Conservation (phyloP, 495 filamentous ascomycete genomes). For the Alectoria sarmentosa region DNA sequence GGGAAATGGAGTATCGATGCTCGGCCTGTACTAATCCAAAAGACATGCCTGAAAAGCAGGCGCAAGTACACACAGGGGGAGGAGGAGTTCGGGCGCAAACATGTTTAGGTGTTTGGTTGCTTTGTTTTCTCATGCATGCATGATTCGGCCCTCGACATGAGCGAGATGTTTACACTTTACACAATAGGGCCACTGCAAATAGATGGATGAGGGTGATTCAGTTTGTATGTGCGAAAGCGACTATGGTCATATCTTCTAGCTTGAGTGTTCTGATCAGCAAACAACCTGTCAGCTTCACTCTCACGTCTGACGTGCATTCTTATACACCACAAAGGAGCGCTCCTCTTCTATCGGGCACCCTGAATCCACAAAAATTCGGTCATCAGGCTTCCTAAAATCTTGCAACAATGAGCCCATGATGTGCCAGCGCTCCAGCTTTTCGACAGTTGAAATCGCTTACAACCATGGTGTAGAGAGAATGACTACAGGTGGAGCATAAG, state of each 20-base stretch:
- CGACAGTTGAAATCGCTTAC: not conserved
- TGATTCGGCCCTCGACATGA: conserved; percentile 13
- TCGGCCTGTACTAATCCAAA: conserved; percentile 20
- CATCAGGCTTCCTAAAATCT: not conserved
- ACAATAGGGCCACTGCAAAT: conserved; percentile 2
- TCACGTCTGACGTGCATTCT: no score
- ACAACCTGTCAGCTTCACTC: not conserved
- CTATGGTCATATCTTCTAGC: conserved; percentile 2
- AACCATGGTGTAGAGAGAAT: not conserved
- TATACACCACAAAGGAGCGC: no score
- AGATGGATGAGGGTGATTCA: not conserved
- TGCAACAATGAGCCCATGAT: not conserved
- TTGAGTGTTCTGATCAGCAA: conserved; percentile 3
- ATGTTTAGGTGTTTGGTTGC: conserved; percentile 8
- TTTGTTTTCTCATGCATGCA: conserved; percentile 14
- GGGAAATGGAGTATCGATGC: conserved; percentile 15
- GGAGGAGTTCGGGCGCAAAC: conserved; percentile 17
- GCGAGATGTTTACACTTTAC: not conserved
- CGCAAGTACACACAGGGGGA: conserved; percentile 12
- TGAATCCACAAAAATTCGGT: not conserved
- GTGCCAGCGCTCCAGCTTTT: not conserved
- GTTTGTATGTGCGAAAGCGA: not conserved
- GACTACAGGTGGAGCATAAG: not conserved
- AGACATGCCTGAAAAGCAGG: conserved; percentile 17
- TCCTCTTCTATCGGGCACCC: not conserved